A percentile compares a stretch with the other conserved stretches of the same genome.
These are phyloP conservation scores for Mycena polygramma DNA, from an alignment of 768 basidiomycete species.

Conservation along the genomic window DNA sequence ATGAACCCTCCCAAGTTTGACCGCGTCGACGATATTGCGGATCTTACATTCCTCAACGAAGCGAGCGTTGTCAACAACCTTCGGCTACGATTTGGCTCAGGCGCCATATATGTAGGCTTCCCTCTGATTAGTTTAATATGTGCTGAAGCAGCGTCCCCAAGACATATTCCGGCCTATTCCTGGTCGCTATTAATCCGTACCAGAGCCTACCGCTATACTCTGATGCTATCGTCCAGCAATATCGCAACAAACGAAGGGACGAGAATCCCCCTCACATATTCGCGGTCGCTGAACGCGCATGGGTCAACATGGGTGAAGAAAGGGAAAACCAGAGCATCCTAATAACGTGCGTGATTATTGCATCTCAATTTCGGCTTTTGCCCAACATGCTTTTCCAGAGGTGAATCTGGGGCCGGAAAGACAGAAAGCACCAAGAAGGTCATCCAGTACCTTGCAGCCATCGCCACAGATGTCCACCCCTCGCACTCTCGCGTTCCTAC, in stretches of 20 bases:
- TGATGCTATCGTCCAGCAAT: constrained; percentile 88
- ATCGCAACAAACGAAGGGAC: constrained; percentile 87
- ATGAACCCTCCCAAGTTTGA: constrained; percentile 99
- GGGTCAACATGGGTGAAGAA: constrained; percentile 98
- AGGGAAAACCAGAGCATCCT: constrained; percentile 97
- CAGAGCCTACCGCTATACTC: constrained; percentile 92
- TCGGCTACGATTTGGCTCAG: constrained; percentile 89
- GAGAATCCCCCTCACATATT: constrained; percentile 98
- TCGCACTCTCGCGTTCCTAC: constrained; percentile 80
- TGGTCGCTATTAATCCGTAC: constrained; percentile 99
- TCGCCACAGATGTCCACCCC: constrained; percentile 85
- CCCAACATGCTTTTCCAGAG: constrained; percentile 61
- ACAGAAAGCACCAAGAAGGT: constrained; percentile 99
- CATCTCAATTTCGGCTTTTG: constrained; percentile 19
- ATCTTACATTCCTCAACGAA: constrained; percentile 97
- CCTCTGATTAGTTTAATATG: constrained; percentile 14
- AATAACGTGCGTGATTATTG: constrained; percentile 83
- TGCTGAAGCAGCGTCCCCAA: constrained; percentile 46
- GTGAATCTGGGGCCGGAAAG: constrained; percentile 99
- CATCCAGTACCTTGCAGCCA: constrained; percentile 98
- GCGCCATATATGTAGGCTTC: constrained; percentile 88
- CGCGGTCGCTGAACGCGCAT: constrained; percentile 96
- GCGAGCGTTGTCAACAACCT: constrained; percentile 99
- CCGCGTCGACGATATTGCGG: constrained; percentile 97
- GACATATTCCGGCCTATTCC: constrained; percentile 97